Conservation (phyloP, 2,329 filamentous ascomycete genomes). For the Phialophora chinensis region DNA sequence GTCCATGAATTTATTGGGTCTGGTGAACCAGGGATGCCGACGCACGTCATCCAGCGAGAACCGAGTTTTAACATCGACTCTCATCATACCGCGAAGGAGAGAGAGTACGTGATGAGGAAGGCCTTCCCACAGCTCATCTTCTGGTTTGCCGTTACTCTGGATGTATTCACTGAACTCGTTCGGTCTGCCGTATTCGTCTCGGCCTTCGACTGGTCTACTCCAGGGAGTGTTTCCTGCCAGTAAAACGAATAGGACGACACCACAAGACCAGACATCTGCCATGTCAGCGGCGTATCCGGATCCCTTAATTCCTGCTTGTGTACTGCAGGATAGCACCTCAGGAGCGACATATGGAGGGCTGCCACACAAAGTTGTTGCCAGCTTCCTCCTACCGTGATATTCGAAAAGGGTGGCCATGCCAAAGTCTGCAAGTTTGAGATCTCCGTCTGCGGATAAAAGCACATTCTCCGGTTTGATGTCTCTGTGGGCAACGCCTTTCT, state of each 20-base stretch:
- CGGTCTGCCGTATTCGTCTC: conserved; percentile 66
- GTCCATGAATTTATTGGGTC: conserved; percentile 76
- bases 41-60: conserved; percentile 88
- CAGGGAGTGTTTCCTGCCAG: conserved; percentile 96
- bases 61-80: conserved; percentile 72
- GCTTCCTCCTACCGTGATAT: conserved; percentile 81
- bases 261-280: conserved; percentile 96
- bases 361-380: conserved; percentile 87
- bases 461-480: conserved; percentile 96
- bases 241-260: conserved; percentile 95
- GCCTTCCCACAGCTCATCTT: conserved; percentile 83
- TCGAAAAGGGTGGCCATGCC: conserved; percentile 93
- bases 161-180: conserved; percentile 85
- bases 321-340: conserved; percentile 71
- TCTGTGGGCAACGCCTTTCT: conserved; percentile 90
- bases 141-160: conserved; percentile 76
- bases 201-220: conserved; percentile 79
- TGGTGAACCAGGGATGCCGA: conserved; percentile 92
- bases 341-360: conserved; percentile 97
- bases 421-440: conserved; percentile 95
- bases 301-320: conserved; percentile 56
- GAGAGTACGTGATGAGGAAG: conserved; percentile 77
- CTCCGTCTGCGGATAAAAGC: conserved; percentile 79
- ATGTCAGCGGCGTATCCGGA: conserved; percentile 68
- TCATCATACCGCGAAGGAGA: conserved; percentile 91